Evolutionary conservation across 2,329 filamentous ascomycete genomes (phyloP), one percentile per base, ranked within the genome.

Genomic region (Monilinia fructicola): DNA sequence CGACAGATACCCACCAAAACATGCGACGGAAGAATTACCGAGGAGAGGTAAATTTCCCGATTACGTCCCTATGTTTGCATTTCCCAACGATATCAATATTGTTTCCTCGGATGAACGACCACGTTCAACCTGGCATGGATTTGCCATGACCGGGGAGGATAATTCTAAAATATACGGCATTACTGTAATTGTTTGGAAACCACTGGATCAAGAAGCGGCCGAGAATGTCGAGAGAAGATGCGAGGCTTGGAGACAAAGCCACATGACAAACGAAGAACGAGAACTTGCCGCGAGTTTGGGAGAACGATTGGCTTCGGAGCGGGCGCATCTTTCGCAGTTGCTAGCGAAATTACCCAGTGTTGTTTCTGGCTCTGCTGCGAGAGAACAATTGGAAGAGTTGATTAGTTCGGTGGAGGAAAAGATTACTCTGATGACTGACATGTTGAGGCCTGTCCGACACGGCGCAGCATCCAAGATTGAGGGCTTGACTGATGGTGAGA

Each of bases 381-480:
- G 95, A 73, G 95, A 99, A 72, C 82, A 84, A 44, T 82, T 99
- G 35, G 95, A 98, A 76, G 95, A 98, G 67, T 88, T 97, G 75
- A 99, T 99, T 76, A 96, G 93, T 75, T 85, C 91, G 0, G 93
- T 97, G 11, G 95, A 99, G 78, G 95, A 99, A 80, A 98, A 97
- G 79, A 99, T 99, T 73, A 87, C 87, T 42, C 82, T 99, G 65
- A 99, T 99, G 95, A 93, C 94, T 1, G 95, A 99, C 78, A 90
- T 99, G 79, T 81, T 99, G 71, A 87, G 94, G 68, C 95, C 95
- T 21, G 87, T 99, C 72, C 86, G 95, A 72, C 95, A 98, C 77
- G 95, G 92, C 46, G 95, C 95, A 54, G 94, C 95, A 40, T 94
- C 93, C 61, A 98, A 97, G 79, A 99, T 99, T 69, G 95, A 99